These are phyloP conservation scores for Phoma herbarum DNA, from an alignment of 2,329 filamentous ascomycete genomes.

Conservation along the genomic window DNA sequence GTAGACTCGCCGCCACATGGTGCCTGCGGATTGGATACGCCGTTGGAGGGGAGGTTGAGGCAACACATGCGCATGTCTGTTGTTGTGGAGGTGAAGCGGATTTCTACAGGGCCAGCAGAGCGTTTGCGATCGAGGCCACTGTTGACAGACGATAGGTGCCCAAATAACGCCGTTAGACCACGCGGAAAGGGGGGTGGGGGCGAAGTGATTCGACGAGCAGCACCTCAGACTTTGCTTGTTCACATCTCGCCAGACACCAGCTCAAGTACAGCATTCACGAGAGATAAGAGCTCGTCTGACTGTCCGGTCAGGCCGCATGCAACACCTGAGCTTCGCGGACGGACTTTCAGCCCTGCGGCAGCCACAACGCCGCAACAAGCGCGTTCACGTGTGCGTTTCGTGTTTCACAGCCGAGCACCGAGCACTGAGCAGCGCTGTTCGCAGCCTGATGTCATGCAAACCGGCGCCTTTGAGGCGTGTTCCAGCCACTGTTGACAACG, in stretches of 20 bases:
- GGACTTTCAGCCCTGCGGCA: conserved; percentile 1
- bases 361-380: conserved; percentile 2
- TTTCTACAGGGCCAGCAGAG: conserved; percentile 32
- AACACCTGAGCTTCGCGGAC: conserved; percentile 13
- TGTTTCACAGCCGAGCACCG: not conserved
- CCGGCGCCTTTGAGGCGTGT: not conserved
- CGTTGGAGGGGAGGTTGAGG: conserved; percentile 24
- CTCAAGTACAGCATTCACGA: conserved; percentile 3
- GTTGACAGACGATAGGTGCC: conserved; percentile 19
- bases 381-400: conserved; percentile 19
- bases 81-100: conserved; percentile 24
- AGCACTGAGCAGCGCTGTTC: conserved; percentile 1
- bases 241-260: conserved; percentile 9
- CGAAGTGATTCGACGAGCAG: conserved; percentile 1
- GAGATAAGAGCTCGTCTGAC: conserved; percentile 15
- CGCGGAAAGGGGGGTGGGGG: conserved; percentile 9
- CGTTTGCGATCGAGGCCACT: conserved; percentile 27
- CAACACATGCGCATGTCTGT: conserved; percentile 46
- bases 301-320: conserved; percentile 18
- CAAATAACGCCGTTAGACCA: conserved; percentile 20
- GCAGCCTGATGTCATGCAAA: conserved; percentile 13
- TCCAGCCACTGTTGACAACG: conserved; percentile 1
- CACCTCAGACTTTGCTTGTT: not conserved
- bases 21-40: conserved; percentile 32
- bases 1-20: conserved; percentile 92